Evolutionary conservation across 1,139 yeast genomes (phyloP), one percentile per base, ranked within the genome.

Genomic region (Blastobotrys petasosporus): DNA sequence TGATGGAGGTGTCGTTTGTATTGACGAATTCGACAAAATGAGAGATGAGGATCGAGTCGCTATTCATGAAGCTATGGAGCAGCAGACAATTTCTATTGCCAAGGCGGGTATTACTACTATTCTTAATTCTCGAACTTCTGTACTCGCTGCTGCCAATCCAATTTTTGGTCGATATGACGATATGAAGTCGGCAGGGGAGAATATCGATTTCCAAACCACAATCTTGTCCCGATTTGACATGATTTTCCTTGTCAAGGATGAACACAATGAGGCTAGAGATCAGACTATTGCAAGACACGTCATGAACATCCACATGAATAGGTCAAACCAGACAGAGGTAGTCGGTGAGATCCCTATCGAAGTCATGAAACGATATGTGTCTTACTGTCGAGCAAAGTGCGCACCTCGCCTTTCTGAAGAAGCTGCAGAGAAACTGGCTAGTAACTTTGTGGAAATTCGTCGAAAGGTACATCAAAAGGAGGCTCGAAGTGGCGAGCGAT

Each of bases 1-100:
- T 0, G 99, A 92, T 68, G 97, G 98, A 36, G 99, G 99, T 57
- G 97, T 92, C 42, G 97, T 92, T 41, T 92, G 98, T 76, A 94
- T 92, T 62, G 99, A 92, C 73, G 99, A 92, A 73, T 92, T 92
- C 62, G 99, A 92, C 68, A 92, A 92, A 70, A 92, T 92, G 99
- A 77, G 97, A 67, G 99, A 94, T 62, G 98, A 92, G 65, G 98
- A 94, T 67, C 77, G 99, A 65, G 98, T 92, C 33, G 98, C 98
- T 0, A 94, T 92, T 58, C 99, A 92, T 66, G 99, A 92, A 73
- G 98, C 98, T 7, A 92, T 92, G 99, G 99, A 92, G 71, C 99
- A 92, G 68, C 99, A 92, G 68, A 92, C 98, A 0, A 92, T 92
- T 55, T 90, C 97, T n/a, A 88, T 92, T 64, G 98, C 98, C 40